Percentiles rank a stretch among this genome's conserved stretches.
Evolutionary conservation across 768 basidiomycete species (phyloP).

Genomic region (Hydnomerulius pinastri): DNA sequence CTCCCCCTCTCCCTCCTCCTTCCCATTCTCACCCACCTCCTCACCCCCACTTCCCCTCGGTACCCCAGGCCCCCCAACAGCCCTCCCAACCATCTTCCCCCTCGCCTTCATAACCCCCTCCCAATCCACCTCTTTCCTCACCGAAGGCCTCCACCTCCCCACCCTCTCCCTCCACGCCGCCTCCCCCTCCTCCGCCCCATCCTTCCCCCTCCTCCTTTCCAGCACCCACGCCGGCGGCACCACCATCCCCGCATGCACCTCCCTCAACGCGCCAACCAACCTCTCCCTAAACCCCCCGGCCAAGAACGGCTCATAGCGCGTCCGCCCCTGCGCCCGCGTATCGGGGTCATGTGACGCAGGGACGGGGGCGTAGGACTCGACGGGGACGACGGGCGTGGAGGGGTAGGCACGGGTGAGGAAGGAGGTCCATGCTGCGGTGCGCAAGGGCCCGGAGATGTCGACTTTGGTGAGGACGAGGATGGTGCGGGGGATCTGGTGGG

Average conservation of each 20-base stretch:
- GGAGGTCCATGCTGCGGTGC: conserved; percentile 64
- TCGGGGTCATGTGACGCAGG: conserved; percentile 16
- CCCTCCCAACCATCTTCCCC: conserved; percentile 44
- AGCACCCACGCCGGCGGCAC: conserved; percentile 63
- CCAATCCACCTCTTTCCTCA: conserved; percentile 77
- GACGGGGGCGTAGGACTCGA: conserved; percentile 73
- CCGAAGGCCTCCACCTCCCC: conserved; percentile 62
- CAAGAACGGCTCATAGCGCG: conserved; percentile 63
- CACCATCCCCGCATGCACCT: conserved; percentile 66
- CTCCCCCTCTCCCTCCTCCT: conserved; percentile 28
- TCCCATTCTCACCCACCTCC: conserved; percentile 12
- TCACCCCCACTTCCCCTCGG: conserved; percentile 30
- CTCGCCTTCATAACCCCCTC: conserved; percentile 51
- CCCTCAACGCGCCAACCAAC: conserved; percentile 64
- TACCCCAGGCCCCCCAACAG: conserved; percentile 44
- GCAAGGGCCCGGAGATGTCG: conserved; percentile 74
- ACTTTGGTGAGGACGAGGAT: conserved; percentile 87
- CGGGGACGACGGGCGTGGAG: conserved; percentile 61
- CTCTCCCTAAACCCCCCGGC: conserved; percentile 63
- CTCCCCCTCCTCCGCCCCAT: conserved; percentile 39
- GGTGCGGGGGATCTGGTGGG: conserved; percentile 25
- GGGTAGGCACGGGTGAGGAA: conserved; percentile 60
- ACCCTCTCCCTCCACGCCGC: conserved; percentile 49
- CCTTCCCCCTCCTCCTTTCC: no score
- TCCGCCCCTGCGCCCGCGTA: conserved; percentile 45